Base-by-base conservation (phyloP, 371 early-diverging fungal genomes). In the Lichtheimia ramosa region DNA sequence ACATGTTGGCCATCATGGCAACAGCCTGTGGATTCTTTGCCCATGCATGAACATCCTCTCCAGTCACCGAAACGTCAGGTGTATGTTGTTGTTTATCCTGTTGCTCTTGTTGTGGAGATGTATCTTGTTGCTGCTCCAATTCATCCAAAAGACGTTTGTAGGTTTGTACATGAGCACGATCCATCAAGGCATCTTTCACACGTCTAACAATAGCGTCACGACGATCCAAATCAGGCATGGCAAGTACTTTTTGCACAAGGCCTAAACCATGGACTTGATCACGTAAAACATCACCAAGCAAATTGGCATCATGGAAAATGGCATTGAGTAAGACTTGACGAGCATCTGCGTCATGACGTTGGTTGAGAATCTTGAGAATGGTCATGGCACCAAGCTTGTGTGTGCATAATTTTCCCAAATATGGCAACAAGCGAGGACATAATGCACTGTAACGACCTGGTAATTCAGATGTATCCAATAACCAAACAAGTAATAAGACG, bases 301-400 rank as follows among this genome's bases (percentile, higher is more conserved):
- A 56, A 51, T 64, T 63, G 23, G 69, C 57, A 12, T 61, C 66
- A 56, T 74, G 85, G 77, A 92, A 91, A 10, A 94, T 71, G 24
- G 83, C 83, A 51, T 89, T 81, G 51, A 96, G 75, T 34, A 95
- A 71, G 40, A 85, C 60, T 14, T 92, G 89, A 50, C 94, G 88
- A 15, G 96, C 96, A 52, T 92, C 93, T 13, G 89, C 80, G 63
- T 96, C 97, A 40, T 82, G 72, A 10, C 86, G 65, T 73, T 96
- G 97, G 63, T 89, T 91, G 41, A 94, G 87, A n/a, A 96, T 70
- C 73, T 95, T 95, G 66, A 90, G 77, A 51, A 96, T 76, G 2
- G 92, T 88, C 24, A 88, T 68, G 5, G 89, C 85, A 24, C 92
- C 95, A 21, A 96, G 75, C 74, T 95, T 97, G 71, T 95, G 94